Percentiles rank a stretch among this genome's conserved stretches.
These are phyloP conservation scores for Eucalyptus pauciflora DNA, from an alignment of 345 rosid species.

Conservation along the genomic window DNA sequence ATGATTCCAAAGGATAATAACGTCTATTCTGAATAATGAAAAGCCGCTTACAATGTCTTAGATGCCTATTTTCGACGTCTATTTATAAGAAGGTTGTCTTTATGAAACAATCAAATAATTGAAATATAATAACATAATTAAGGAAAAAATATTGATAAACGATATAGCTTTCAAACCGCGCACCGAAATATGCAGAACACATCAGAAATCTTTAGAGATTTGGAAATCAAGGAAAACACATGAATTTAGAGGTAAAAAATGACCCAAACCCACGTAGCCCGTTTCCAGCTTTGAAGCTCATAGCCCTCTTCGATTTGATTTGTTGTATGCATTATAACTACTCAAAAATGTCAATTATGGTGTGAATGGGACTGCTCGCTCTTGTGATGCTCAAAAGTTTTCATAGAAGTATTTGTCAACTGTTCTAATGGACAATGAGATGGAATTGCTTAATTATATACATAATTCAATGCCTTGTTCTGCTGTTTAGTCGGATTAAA, in stretches of 20 bases:
- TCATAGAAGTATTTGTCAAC: neutral
- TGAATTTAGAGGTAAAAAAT: neutral
- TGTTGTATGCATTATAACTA: neutral
- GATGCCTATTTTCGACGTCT: neutral
- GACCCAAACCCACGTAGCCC: neutral
- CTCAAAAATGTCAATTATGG: neutral
- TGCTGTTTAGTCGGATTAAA: neutral
- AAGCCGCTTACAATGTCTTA: too few species aligned
- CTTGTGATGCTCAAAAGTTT: neutral
- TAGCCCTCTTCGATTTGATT: neutral
- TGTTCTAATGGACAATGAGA: neutral
- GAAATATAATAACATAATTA: neutral
- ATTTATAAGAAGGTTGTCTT: neutral
- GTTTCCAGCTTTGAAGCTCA: neutral
- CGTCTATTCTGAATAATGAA: too few species aligned
- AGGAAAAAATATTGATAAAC: too few species aligned
- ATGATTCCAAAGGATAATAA: neutral
- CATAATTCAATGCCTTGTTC: neutral
- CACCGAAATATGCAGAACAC: neutral
- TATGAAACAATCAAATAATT: neutral
- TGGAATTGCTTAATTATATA: neutral
- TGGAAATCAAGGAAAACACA: neutral
- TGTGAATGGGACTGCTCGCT: neutral
- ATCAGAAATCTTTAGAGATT: too few species aligned
- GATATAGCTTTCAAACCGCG: fast-evolving